A percentile compares a stretch with the other conserved stretches of the same genome.
These are phyloP conservation scores for Phytophthora colocasiae DNA, from an alignment of 352 stramenopile species.

Conservation along the genomic window DNA sequence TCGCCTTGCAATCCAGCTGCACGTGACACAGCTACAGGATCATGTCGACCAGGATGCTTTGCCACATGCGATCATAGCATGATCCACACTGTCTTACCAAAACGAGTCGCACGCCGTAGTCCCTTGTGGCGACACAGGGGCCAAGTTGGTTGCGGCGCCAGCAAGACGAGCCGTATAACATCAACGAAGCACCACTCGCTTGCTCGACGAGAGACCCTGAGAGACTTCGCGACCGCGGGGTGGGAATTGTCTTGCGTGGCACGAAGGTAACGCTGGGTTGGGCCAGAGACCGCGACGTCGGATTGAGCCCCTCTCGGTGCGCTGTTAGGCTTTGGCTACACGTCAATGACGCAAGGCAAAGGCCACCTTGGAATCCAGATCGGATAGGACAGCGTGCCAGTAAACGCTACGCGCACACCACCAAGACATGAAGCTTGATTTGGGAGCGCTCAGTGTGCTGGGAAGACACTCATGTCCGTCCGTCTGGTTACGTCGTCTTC, in stretches of 20 bases:
- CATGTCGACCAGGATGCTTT: not conserved
- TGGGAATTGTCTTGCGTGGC: conserved; percentile 6
- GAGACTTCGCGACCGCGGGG: conserved; percentile 14
- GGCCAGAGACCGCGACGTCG: not conserved
- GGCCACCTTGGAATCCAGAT: not conserved
- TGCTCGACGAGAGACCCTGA: conserved; percentile 29
- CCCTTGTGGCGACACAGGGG: conserved; percentile 3
- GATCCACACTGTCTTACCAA: too few species aligned
- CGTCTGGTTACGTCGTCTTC: conserved; percentile 1
- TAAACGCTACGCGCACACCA: conserved; percentile 11
- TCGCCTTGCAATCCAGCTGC: not conserved
- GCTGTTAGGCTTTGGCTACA: conserved; percentile 2
- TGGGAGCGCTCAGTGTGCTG: conserved; percentile 3
- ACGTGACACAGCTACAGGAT: not conserved
- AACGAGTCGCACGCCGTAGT: not conserved
- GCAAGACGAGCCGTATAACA: conserved; percentile 13
- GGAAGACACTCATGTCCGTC: not conserved
- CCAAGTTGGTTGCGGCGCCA: conserved; percentile 10
- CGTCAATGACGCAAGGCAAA: not conserved
- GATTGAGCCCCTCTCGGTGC: conserved; percentile 20
- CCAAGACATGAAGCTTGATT: conserved; percentile 21
- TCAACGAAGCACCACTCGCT: conserved; percentile 15
- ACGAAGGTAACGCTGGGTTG: conserved; percentile 19
- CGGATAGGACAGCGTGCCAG: not conserved
- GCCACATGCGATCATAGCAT: not conserved